A percentile compares a stretch with the other conserved stretches of the same genome.
These are phyloP conservation scores for Gautieria morchelliformis DNA, from an alignment of 768 basidiomycete genomes.

Conservation along the genomic window DNA sequence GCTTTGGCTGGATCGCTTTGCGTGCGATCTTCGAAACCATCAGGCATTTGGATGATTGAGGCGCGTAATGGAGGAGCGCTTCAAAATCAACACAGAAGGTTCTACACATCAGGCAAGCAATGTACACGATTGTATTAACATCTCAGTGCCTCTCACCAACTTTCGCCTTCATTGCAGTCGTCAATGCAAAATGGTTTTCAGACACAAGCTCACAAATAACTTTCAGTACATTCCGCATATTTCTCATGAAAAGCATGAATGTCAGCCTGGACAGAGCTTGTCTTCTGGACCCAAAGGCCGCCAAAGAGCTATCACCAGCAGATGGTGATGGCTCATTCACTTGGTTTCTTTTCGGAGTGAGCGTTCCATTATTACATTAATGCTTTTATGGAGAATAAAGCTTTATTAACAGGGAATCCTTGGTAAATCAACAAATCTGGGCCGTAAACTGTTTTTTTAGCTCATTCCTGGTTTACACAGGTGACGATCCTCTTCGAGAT, in stretches of 20 bases:
- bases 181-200: too few relatives aligned
- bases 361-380: constrained; percentile 13
- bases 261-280: constrained; percentile 59
- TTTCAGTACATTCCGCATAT: constrained; percentile 18
- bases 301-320: constrained; percentile 54
- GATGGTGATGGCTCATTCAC: constrained; percentile 71
- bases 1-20: constrained; percentile 53
- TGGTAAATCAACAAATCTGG: constrained; percentile 24
- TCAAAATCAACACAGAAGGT: neutral
- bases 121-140: too few relatives aligned
- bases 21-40: constrained; percentile 46
- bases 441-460: neutral
- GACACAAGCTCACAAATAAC: too few relatives aligned
- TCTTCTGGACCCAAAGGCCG: constrained; percentile 87
- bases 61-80: too few relatives aligned
- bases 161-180: constrained; percentile 14
- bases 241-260: constrained; percentile 39
- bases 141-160: constrained; percentile 1
- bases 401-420: constrained; percentile 45
- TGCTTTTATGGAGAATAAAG: neutral
- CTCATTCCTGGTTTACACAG: constrained; percentile 30
- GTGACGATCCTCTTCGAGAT: constrained; percentile 94
- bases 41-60: constrained; percentile 12
- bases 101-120: too few relatives aligned
- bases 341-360: constrained; percentile 86